Evolutionary conservation across 495 filamentous ascomycete genomes (phyloP).

Genomic region (Hyaloscypha finlandica): DNA sequence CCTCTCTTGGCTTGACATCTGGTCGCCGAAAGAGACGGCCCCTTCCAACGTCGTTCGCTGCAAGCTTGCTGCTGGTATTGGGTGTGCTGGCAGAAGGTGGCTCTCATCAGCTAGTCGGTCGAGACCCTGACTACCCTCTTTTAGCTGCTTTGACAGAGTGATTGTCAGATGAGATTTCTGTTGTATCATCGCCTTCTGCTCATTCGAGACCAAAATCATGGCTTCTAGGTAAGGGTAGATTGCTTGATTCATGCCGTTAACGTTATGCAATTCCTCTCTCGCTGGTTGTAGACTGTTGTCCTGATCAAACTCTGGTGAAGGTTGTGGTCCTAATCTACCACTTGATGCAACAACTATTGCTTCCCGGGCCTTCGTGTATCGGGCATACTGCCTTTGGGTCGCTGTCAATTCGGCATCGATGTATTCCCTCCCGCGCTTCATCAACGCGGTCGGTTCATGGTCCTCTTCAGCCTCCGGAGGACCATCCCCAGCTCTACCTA

Average conservation of each 20-base stretch:
- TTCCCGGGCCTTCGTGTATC: conserved; percentile 47
- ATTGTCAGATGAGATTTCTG: conserved; percentile 65
- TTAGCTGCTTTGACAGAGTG: conserved; percentile 59
- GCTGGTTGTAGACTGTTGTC: neutral
- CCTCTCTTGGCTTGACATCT: conserved; percentile 29
- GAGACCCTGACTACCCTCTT: conserved; percentile 55
- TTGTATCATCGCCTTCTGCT: conserved; percentile 62
- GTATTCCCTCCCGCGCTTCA: conserved; percentile 38
- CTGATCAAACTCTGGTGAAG: neutral
- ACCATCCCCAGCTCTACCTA: conserved; percentile 51
- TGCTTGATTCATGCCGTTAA: conserved; percentile 13
- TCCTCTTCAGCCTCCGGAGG: conserved; percentile 42
- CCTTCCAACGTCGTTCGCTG: conserved; percentile 10
- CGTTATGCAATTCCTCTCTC: neutral
- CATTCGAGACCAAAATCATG: conserved; percentile 57
- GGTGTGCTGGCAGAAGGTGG: conserved; percentile 65
- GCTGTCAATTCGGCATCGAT: conserved; percentile 20
- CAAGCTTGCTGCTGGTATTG: conserved; percentile 28
- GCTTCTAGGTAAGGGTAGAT: conserved; percentile 52
- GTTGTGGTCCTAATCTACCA: neutral
- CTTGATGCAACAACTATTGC: conserved; percentile 37
- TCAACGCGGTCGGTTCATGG: conserved; percentile 7
- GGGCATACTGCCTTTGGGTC: conserved; percentile 44
- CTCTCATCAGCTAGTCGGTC: conserved; percentile 68
- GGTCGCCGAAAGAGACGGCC: conserved; percentile 22